Evolutionary conservation across 257 asterid species (phyloP).

Genomic region (Scutellaria baicalensis): DNA sequence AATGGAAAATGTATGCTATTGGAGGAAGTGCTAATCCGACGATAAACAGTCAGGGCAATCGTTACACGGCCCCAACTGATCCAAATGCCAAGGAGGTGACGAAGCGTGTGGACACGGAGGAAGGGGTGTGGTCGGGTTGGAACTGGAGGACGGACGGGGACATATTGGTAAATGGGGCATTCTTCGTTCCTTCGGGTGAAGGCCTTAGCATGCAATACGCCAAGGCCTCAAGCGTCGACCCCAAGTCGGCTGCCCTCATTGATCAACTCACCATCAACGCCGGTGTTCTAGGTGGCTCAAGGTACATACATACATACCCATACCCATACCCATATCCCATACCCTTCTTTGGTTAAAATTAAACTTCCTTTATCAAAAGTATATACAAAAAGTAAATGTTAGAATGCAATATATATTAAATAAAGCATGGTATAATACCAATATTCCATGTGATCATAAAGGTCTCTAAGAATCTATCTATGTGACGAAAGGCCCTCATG

Average conservation of each 20-base stretch:
- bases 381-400: not conserved
- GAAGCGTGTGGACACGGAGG: constrained; percentile 51
- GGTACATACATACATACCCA: constrained; percentile 20
- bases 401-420: not conserved
- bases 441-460: constrained; percentile 6
- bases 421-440: not conserved
- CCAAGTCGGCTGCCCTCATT: constrained; percentile 28
- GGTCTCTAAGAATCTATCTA: constrained; percentile 17
- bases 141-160: constrained; percentile 73
- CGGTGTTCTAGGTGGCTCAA: constrained; percentile 39
- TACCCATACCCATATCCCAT: too few relatives aligned
- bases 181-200: constrained; percentile 56
- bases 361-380: not conserved
- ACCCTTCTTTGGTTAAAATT: too few relatives aligned
- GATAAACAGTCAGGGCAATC: constrained; percentile 61
- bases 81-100: constrained; percentile 66
- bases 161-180: constrained; percentile 53
- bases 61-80: constrained; percentile 46
- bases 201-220: constrained; percentile 44
- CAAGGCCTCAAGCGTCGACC: constrained; percentile 41
- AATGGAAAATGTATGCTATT: constrained; percentile 65
- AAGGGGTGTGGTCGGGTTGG: constrained; percentile 51
- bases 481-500: not conserved
- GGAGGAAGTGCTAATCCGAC: constrained; percentile 69
- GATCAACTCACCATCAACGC: constrained; percentile 43